Percentiles rank a stretch among this genome's conserved stretches.
Evolutionary conservation across 2,329 filamentous ascomycete species (phyloP).

Genomic region (Botryotinia narcissicola): DNA sequence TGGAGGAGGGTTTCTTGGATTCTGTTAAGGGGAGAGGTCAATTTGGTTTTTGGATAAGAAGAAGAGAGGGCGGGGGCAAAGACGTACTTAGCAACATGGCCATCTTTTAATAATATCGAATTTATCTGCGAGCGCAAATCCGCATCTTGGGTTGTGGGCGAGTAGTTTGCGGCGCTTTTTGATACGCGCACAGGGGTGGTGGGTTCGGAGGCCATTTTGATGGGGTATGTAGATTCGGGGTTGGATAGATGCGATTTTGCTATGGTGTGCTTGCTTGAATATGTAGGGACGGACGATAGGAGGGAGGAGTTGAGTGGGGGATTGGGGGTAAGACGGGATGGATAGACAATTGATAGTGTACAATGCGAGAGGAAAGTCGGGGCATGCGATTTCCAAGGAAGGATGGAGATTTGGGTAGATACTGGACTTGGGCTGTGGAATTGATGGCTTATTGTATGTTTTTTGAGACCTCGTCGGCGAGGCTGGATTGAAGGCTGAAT

Average conservation of each 20-base stretch:
- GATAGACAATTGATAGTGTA: background rate
- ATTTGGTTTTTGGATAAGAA: slow-evolving; percentile 9
- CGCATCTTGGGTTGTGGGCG: slow-evolving; percentile 58
- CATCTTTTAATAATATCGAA: slow-evolving; percentile 54
- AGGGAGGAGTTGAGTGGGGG: background rate
- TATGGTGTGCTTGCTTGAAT: background rate
- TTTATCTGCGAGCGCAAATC: slow-evolving; percentile 64
- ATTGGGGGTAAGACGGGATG: background rate
- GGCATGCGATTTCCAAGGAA: background rate
- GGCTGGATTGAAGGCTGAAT: slow-evolving; percentile 18
- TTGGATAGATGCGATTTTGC: background rate
- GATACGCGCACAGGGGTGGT: slow-evolving; percentile 60
- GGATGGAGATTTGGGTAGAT: background rate
- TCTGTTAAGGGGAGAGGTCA: slow-evolving; percentile 40
- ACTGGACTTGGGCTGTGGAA: background rate
- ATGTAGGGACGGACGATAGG: background rate
- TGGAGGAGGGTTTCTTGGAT: slow-evolving; percentile 65
- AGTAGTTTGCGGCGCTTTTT: slow-evolving; percentile 53
- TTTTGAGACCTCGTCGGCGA: slow-evolving; percentile 16
- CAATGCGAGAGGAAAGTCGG: background rate
- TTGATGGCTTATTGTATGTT: background rate
- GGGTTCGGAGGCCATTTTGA: slow-evolving; percentile 32
- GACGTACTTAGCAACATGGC: slow-evolving; percentile 57
- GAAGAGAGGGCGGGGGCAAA: slow-evolving; percentile 12
- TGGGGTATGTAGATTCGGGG: background rate